Conservation (phyloP, 257 asterid species). For the Solanum raphanifolium region DNA sequence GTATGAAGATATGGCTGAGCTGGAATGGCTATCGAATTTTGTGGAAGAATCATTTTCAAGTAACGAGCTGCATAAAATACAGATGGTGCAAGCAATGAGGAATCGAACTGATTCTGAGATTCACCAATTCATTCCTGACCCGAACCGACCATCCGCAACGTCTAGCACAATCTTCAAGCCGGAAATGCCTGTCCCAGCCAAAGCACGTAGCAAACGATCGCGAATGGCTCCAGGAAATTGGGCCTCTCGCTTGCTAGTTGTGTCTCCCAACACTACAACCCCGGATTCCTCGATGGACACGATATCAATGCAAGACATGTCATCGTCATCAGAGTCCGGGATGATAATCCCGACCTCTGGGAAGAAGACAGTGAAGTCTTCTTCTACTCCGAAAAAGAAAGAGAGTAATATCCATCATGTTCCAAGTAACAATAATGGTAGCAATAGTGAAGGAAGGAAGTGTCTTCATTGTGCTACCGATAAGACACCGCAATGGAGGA, state of each 20-base stretch:
- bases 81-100: constrained; percentile 48
- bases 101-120: constrained; percentile 22
- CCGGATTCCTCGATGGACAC: background rate
- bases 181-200: constrained; percentile 62
- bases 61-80: constrained; percentile 65
- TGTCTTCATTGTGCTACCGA: constrained; percentile 93
- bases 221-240: constrained; percentile 82
- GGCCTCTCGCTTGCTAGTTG: constrained; percentile 65
- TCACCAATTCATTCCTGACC: constrained; percentile 43
- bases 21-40: constrained; percentile 83
- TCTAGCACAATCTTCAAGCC: constrained; percentile 20
- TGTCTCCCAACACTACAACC: constrained; percentile 3
- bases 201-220: constrained; percentile 91
- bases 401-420: constrained; percentile 11
- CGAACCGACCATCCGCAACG: constrained; percentile 11
- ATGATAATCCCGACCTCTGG: background rate
- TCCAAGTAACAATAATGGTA: constrained; percentile 2
- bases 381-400: constrained; percentile 19
- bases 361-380: constrained; percentile 17
- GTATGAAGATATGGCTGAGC: constrained; percentile 84
- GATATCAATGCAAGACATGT: background rate
- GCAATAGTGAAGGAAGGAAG: constrained; percentile 43
- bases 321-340: constrained; percentile 51
- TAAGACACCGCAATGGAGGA: constrained; percentile 96
- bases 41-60: constrained; percentile 77